A percentile compares a stretch with the other conserved stretches of the same genome.
Conservation (phyloP, 345 rosid genomes). For the Syzygium aqueum region DNA sequence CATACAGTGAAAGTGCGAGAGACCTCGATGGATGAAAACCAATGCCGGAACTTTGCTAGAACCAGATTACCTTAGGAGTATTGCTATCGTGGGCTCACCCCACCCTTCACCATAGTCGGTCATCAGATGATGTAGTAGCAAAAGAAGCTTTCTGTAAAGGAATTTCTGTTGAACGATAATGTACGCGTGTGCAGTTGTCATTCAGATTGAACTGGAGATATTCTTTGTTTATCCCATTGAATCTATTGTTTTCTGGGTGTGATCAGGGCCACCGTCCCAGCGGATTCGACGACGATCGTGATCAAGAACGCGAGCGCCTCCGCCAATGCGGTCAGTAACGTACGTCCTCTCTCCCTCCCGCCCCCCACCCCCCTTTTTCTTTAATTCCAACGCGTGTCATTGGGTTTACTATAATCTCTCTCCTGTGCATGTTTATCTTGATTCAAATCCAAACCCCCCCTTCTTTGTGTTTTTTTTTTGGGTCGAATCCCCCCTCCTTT, state of each 20-base stretch:
- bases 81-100: too few species aligned
- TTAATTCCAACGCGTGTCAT: neutral
- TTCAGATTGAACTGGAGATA: neutral
- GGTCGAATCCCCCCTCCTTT: slow-evolving; percentile 2
- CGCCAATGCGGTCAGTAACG: neutral
- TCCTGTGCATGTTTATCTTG: neutral
- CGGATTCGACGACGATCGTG: slow-evolving; percentile 29
- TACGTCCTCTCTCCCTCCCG: slow-evolving; percentile 9
- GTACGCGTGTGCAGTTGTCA: neutral
- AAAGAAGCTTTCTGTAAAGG: too few species aligned
- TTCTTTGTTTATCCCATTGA: neutral
- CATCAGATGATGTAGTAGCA: too few species aligned
- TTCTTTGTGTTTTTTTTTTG: too few species aligned
- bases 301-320: slow-evolving; percentile 27
- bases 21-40: too few species aligned
- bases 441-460: neutral
- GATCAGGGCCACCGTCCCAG: slow-evolving; percentile 36
- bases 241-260: neutral
- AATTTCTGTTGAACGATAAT: neutral
- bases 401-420: neutral
- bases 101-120: too few species aligned
- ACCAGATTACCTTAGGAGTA: too few species aligned
- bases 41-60: too few species aligned
- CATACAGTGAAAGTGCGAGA: too few species aligned
- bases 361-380: neutral